Conservation (phyloP, 148 eudicot genomes). For the Dysphania ambrosioides region DNA sequence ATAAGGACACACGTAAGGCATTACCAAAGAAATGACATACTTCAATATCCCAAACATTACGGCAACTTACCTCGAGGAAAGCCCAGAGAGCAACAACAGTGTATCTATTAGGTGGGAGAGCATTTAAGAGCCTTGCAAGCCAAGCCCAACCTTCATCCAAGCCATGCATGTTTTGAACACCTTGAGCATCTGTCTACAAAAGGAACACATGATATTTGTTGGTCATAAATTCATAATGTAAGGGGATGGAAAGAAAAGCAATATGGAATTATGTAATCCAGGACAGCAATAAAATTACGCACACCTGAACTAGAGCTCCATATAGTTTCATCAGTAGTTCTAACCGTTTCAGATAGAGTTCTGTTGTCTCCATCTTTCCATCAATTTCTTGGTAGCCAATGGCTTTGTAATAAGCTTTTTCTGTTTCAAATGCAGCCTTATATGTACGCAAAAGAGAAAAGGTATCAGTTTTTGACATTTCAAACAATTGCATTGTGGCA, state of each 20-base stretch:
- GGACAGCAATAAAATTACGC: conserved; percentile 4
- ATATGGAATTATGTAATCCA: not conserved
- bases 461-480: not conserved
- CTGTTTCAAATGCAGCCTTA: conserved; percentile 51
- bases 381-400: conserved; percentile 71
- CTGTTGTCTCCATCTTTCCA: conserved; percentile 57
- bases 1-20: not conserved
- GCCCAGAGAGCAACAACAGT: conserved; percentile 76
- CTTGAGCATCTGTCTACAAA: no score
- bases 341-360: conserved; percentile 51
- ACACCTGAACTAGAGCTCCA: conserved; percentile 94
- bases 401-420: conserved; percentile 56
- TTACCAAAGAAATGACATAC: not conserved
- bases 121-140: conserved; percentile 82
- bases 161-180: conserved; percentile 62
- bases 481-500: not conserved
- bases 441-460: conserved; percentile 3
- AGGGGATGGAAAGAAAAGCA: not conserved
- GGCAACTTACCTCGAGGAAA: conserved; percentile 64
- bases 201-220: not conserved
- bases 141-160: conserved; percentile 85
- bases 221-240: not conserved
- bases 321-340: conserved; percentile 65
- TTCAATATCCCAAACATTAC: not conserved
- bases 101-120: conserved; percentile 63